These are phyloP conservation scores for Boletus sp. DNA, from an alignment of 768 basidiomycete genomes.

Conservation along the genomic window DNA sequence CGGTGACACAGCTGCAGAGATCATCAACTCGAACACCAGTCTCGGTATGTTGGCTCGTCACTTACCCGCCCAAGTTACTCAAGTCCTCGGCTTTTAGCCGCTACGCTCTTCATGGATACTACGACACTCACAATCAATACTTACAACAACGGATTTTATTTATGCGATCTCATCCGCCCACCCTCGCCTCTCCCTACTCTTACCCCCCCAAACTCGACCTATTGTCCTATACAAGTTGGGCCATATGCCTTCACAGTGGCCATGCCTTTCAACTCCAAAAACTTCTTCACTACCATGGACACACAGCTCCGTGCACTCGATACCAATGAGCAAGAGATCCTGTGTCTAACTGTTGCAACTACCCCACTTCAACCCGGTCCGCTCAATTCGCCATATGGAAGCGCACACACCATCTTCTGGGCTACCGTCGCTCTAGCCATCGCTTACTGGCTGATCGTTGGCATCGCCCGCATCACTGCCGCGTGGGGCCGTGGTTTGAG, in stretches of 20 bases:
- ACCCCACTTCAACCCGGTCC: slow-evolving; percentile 70
- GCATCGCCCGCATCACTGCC: slow-evolving; percentile 74
- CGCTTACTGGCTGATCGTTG: slow-evolving; percentile 79
- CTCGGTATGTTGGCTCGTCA: slow-evolving; percentile 48
- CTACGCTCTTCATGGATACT: slow-evolving; percentile 84
- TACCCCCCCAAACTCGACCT: slow-evolving; percentile 35
- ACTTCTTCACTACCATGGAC: slow-evolving; percentile 77
- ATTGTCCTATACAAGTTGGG: slow-evolving; percentile 79
- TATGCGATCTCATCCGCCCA: slow-evolving; percentile 79
- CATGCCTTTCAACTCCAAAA: slow-evolving; percentile 60
- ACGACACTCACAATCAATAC: slow-evolving; percentile 75
- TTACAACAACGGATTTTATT: slow-evolving; percentile 64
- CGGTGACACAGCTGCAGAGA: slow-evolving; percentile 56
- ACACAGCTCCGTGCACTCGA: slow-evolving; percentile 89
- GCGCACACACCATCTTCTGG: slow-evolving; percentile 69
- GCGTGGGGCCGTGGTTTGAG: slow-evolving; percentile 75
- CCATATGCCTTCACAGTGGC: slow-evolving; percentile 78
- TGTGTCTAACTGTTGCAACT: slow-evolving; percentile 76
- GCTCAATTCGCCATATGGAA: slow-evolving; percentile 57
- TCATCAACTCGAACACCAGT: slow-evolving; percentile 59
- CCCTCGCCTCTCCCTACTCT: slow-evolving; percentile 63
- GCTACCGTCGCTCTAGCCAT: slow-evolving; percentile 67
- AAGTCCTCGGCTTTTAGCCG: slow-evolving; percentile 34
- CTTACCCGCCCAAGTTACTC: slow-evolving; percentile 2
- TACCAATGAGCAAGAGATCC: slow-evolving; percentile 72